A percentile compares a stretch with the other conserved stretches of the same genome.
Evolutionary conservation across 2,329 filamentous ascomycete genomes (phyloP).

Genomic region (Ceratocystis cacaofunesta): DNA sequence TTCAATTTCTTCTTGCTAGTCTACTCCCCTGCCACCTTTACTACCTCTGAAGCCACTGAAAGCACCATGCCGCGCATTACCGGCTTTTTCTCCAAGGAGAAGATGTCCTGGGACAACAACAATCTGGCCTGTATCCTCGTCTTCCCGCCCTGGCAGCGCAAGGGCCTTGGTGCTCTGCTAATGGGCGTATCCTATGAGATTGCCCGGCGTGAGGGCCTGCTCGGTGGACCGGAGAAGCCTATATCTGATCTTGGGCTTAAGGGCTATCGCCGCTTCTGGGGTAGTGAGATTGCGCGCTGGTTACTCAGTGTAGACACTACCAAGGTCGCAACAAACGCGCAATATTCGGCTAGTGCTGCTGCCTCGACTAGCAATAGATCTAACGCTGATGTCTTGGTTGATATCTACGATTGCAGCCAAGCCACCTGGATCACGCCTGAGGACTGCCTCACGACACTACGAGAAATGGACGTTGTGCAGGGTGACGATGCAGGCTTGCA

Average conservation of each 20-base stretch:
- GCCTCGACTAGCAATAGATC: not conserved
- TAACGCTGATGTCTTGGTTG: constrained; percentile 36
- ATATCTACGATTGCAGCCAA: constrained; percentile 55
- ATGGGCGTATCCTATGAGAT: constrained; percentile 94
- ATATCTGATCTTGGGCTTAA: constrained; percentile 71
- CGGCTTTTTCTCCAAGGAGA: constrained; percentile 98
- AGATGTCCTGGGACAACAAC: constrained; percentile 97
- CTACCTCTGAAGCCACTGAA: not conserved
- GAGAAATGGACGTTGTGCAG: constrained; percentile 62
- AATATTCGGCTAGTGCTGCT: constrained; percentile 20
- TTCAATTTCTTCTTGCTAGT: constrained; percentile 93
- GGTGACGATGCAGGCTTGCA: constrained; percentile 36
- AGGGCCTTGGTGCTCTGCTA: constrained; percentile 71
- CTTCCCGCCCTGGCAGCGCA: constrained; percentile 89
- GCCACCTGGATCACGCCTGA: constrained; percentile 74
- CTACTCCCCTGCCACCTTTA: constrained; percentile 38
- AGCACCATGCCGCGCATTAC: constrained; percentile 40
- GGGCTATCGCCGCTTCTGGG: constrained; percentile 79
- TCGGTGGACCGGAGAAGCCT: constrained; percentile 89
- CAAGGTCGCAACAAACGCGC: constrained; percentile 20
- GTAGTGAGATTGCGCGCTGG: constrained; percentile 65
- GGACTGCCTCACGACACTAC: constrained; percentile 63
- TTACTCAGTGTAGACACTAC: constrained; percentile 26
- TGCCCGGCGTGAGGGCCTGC: constrained; percentile 62
- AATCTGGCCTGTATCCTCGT: constrained; percentile 93